Conservation (phyloP, 139 green algal species). For the Volvox reticuliferus region DNA sequence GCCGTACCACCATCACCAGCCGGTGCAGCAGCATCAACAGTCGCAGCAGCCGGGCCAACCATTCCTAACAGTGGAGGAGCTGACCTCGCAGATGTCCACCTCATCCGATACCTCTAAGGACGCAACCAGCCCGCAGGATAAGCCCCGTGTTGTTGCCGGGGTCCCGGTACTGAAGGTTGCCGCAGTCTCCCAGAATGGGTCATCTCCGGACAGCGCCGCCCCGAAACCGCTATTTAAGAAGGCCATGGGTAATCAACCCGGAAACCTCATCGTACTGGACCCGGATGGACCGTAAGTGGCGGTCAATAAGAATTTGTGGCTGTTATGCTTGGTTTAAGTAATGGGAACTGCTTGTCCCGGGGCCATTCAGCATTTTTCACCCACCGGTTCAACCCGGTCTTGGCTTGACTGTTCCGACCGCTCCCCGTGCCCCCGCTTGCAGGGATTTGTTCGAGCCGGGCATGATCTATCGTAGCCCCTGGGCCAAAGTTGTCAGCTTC, state of each 20-base stretch:
- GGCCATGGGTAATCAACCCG: background rate
- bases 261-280: conserved; percentile 41
- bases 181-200: background rate
- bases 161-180: background rate
- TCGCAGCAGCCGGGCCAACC: background rate
- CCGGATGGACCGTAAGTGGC: conserved; percentile 44
- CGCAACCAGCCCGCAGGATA: background rate
- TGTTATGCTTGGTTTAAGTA: too few species aligned
- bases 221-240: conserved; percentile 39
- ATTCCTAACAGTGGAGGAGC: conserved; percentile 3
- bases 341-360: too few species aligned
- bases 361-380: too few species aligned
- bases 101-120: conserved; percentile 40
- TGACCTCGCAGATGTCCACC: conserved; percentile 12
- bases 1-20: background rate
- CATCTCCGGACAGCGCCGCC: background rate
- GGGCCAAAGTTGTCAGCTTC: conserved; percentile 44
- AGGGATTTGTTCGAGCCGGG: conserved; percentile 47
- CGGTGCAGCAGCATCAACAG: background rate
- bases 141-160: background rate
- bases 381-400: too few species aligned
- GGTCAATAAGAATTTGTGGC: too few species aligned
- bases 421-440: background rate
- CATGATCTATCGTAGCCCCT: conserved; percentile 41
- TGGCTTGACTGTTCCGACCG: too few species aligned